These are phyloP conservation scores for Amanita inopinata DNA, from an alignment of 768 basidiomycete species.

Conservation along the genomic window DNA sequence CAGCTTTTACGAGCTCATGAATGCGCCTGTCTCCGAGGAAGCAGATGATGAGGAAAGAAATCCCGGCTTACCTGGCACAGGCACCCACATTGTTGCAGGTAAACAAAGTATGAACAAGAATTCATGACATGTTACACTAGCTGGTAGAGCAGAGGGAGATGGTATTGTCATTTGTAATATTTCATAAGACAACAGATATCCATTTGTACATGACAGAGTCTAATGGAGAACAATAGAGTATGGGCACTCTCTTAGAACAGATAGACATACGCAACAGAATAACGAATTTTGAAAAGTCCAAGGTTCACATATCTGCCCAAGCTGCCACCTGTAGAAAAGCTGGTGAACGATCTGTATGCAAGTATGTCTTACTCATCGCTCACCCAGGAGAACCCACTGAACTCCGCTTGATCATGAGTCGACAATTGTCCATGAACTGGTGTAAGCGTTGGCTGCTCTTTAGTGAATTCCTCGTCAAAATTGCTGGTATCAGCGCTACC, in stretches of 20 bases:
- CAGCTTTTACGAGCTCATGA: conserved; percentile 73
- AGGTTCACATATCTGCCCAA: conserved; percentile 49
- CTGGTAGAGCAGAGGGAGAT: not conserved
- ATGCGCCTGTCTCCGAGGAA: conserved; percentile 29
- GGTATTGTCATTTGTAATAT: conserved; percentile 7
- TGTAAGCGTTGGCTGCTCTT: conserved; percentile 93
- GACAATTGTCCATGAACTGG: conserved; percentile 94
- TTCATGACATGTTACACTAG: conserved; percentile 17
- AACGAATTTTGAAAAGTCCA: conserved; percentile 17
- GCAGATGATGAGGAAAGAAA: conserved; percentile 26
- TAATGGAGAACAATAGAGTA: conserved; percentile 4
- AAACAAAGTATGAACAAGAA: conserved; percentile 17
- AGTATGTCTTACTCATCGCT: conserved; percentile 8
- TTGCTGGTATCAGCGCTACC: conserved; percentile 85
- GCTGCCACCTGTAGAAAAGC: conserved; percentile 29
- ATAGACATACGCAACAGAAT: conserved; percentile 24
- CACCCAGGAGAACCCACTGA: conserved; percentile 96
- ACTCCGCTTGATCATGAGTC: conserved; percentile 85
- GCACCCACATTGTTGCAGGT: conserved; percentile 47
- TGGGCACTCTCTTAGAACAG: conserved; percentile 15
- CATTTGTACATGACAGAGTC: conserved; percentile 18
- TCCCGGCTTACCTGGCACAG: conserved; percentile 58
- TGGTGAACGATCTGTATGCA: conserved; percentile 9
- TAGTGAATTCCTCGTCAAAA: conserved; percentile 96
- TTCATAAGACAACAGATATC: conserved; percentile 12